A percentile compares a stretch with the other conserved stretches of the same genome.
Evolutionary conservation across 352 stramenopile genomes (phyloP).

Genomic region (Elongisporangium anandrum): DNA sequence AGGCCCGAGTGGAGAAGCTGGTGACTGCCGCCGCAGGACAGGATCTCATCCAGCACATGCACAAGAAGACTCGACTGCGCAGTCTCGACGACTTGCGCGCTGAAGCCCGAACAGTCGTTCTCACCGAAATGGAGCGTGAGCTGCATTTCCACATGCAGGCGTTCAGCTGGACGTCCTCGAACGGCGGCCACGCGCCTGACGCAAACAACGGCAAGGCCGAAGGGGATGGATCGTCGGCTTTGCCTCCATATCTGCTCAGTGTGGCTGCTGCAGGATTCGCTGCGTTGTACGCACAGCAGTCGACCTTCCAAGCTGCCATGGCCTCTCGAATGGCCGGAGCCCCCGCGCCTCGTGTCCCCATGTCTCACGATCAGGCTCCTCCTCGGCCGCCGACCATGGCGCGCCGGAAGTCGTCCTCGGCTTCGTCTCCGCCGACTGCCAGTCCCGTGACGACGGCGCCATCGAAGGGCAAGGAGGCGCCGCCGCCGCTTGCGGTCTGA

Average conservation of each 20-base stretch:
- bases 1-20: slow-evolving; percentile 71
- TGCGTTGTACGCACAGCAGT: slow-evolving; percentile 54
- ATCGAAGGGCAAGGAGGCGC: slow-evolving; percentile 1
- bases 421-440: background rate
- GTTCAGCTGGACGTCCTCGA: slow-evolving; percentile 54
- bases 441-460: slow-evolving; percentile 1
- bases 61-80: slow-evolving; percentile 76
- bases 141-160: slow-evolving; percentile 70
- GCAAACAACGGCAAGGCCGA: slow-evolving; percentile 8
- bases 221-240: slow-evolving; percentile 2
- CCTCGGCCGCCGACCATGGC: no score
- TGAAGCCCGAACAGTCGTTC: slow-evolving; percentile 55
- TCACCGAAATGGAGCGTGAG: slow-evolving; percentile 70
- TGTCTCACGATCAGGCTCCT: no score
- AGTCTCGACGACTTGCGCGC: slow-evolving; percentile 63
- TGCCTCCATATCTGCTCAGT: slow-evolving; percentile 57
- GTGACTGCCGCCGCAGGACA: slow-evolving; percentile 66
- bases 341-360: no score
- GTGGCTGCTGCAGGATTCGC: slow-evolving; percentile 52
- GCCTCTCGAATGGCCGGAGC: background rate
- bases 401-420: background rate
- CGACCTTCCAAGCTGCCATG: slow-evolving; percentile 27
- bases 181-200: slow-evolving; percentile 9
- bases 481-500: no score
- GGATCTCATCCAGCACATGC: slow-evolving; percentile 78